Conservation (phyloP, 208 protist species). For the Leishmania lainsoni region DNA sequence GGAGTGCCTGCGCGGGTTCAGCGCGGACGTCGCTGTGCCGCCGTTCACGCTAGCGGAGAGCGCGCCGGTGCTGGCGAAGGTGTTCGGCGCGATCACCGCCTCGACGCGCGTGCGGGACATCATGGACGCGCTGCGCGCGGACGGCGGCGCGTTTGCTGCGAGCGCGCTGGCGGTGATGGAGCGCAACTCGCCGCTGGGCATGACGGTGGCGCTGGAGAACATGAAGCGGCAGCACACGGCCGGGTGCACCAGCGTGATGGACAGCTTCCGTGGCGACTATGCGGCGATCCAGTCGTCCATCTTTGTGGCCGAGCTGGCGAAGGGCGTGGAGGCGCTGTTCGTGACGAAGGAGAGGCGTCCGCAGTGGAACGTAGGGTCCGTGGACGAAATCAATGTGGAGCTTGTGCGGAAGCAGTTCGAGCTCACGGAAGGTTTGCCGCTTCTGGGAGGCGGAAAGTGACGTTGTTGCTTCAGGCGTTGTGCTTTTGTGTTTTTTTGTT, state of each 20-base stretch:
- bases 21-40: conserved; percentile 29
- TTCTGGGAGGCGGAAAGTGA: no score
- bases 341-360: conserved; percentile 45
- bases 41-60: conserved; percentile 52
- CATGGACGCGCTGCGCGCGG: conserved; percentile 31
- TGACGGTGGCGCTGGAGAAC: conserved; percentile 59
- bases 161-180: conserved; percentile 35
- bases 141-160: conserved; percentile 47
- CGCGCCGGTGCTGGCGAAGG: conserved; percentile 28
- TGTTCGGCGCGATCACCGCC: conserved; percentile 40
- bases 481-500: no score
- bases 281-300: conserved; percentile 24
- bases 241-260: conserved; percentile 6
- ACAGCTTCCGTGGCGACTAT: conserved; percentile 33
- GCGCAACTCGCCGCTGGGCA: conserved; percentile 56
- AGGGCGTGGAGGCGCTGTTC: conserved; percentile 47
- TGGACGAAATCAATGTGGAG: conserved; percentile 37
- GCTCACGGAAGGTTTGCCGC: not conserved
- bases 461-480: no score
- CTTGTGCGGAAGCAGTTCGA: not conserved
- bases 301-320: conserved; percentile 36
- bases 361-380: conserved; percentile 41
- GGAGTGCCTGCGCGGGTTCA: conserved; percentile 38
- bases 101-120: conserved; percentile 52
- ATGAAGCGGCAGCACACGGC: conserved; percentile 25